Evolutionary conservation across 768 basidiomycete genomes (phyloP).

Genomic region (Pisolithus tinctorius): DNA sequence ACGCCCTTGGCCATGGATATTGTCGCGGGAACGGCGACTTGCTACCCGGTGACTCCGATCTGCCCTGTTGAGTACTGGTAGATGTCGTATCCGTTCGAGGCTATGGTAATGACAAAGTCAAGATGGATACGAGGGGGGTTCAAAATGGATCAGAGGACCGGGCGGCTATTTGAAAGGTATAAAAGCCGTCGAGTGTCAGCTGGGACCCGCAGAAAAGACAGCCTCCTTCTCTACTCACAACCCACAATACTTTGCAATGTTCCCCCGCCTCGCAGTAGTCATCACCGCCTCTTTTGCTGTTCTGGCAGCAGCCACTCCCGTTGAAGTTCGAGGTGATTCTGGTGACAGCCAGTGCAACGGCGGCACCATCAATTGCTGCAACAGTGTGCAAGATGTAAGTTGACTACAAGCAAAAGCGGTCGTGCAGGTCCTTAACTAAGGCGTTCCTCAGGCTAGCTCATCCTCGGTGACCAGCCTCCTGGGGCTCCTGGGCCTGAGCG

Average conservation of each 20-base stretch:
- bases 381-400: conserved; percentile 2
- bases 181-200: no score
- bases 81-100: no score
- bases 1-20: no score
- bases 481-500: conserved; percentile 15
- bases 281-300: background rate
- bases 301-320: background rate
- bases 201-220: no score
- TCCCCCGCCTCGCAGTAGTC: background rate
- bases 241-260: background rate
- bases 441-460: conserved; percentile 5
- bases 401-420: background rate
- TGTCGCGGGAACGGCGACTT: no score
- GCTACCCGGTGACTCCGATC: no score
- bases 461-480: conserved; percentile 2
- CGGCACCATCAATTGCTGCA: conserved; percentile 24
- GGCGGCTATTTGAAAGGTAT: no score
- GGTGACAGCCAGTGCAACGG: conserved; percentile 16
- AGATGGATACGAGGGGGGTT: no score
- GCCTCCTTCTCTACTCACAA: no score
- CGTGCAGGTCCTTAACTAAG: background rate
- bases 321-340: background rate
- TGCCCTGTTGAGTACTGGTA: no score
- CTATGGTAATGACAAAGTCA: no score
- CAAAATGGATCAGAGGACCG: no score